Base-by-base conservation (phyloP, 2,329 filamentous ascomycete genomes). In the Xylogone sp. region DNA sequence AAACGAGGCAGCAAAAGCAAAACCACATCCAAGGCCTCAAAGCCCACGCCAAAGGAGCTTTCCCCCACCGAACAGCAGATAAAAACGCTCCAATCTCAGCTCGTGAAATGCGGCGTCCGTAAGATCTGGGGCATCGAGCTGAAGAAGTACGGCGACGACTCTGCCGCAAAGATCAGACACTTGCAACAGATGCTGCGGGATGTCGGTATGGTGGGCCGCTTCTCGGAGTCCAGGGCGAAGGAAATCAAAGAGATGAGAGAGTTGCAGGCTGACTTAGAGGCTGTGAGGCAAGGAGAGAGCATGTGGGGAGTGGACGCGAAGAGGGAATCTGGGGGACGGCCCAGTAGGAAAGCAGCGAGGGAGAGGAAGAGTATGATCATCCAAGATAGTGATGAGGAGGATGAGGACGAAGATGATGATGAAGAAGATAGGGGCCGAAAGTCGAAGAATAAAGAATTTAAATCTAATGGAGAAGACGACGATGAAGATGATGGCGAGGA, bases 81-180 rank as follows among this genome's bases (percentile, higher is more conserved):
- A 65, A 97, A 96, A 69, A 87, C 85, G 46, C 76, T 97, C 3
- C 93, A 97, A 71, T 82, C 84, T 8, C 90, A 93, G 69, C 79
- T 99, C 6, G 72, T 86, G 44, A 96, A 97, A 69, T 99, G 93
- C 63, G 93, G 93, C 24, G 83, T 97, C 50, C 87, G 90, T 49
- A 97, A 97, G 67, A 81, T 97, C 55, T 99, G 94, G 93, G 82
- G 81, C 46, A 84, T 87, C 56, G 90, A 97, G 69, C 78, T 99
- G 22, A 89, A 89, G 67, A 75, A 83, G 50, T 91, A 82, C 62
- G 79, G 78, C 1, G 81, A 85, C 50, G 88, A 92, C 21, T 66
- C 79, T 3, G 87, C 84, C 54, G 89, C 83, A 46, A 97, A 96
- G 75, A 89, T 97, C 55, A 78, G 77, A 48, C 90, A 97, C 65